Evolutionary conservation across 352 stramenopile species (phyloP).

Genomic region (Phytophthora boehmeriae): DNA sequence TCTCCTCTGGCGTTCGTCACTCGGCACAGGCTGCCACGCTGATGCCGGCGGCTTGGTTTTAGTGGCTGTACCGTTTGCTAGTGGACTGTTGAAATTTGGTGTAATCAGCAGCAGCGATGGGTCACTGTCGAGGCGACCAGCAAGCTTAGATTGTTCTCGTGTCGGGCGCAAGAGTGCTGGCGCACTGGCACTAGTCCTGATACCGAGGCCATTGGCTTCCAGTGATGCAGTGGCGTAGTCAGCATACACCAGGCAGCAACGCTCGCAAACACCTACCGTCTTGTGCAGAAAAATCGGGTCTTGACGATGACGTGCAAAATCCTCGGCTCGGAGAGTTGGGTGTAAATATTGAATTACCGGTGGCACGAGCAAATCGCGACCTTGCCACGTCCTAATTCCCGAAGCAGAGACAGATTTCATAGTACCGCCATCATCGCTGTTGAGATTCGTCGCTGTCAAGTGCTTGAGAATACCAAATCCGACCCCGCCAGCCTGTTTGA

Average conservation of each 20-base stretch:
- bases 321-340: constrained; percentile 78
- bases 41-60: constrained; percentile 52
- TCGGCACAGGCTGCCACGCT: constrained; percentile 65
- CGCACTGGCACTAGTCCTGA: constrained; percentile 41
- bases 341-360: constrained; percentile 93
- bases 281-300: constrained; percentile 97
- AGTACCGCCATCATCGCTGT: constrained; percentile 10
- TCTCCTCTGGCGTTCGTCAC: constrained; percentile 16
- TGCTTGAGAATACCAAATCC: constrained; percentile 89
- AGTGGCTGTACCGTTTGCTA: constrained; percentile 1
- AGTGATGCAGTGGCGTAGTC: constrained; percentile 83
- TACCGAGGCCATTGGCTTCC: constrained; percentile 68
- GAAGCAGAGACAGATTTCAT: constrained; percentile 7
- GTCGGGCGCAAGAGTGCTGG: constrained; percentile 72
- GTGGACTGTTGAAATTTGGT: constrained; percentile 9
- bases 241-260: constrained; percentile 94
- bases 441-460: constrained; percentile 20
- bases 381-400: constrained; percentile 20
- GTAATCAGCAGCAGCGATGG: constrained; percentile 30
- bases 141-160: constrained; percentile 55
- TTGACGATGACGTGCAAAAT: constrained; percentile 88
- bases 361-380: constrained; percentile 81
- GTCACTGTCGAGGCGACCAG: constrained; percentile 38
- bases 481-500: constrained; percentile 90
- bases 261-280: constrained; percentile 90